These are phyloP conservation scores for Penicillium simplicissimum DNA, from an alignment of 495 filamentous ascomycete genomes.

Conservation along the genomic window DNA sequence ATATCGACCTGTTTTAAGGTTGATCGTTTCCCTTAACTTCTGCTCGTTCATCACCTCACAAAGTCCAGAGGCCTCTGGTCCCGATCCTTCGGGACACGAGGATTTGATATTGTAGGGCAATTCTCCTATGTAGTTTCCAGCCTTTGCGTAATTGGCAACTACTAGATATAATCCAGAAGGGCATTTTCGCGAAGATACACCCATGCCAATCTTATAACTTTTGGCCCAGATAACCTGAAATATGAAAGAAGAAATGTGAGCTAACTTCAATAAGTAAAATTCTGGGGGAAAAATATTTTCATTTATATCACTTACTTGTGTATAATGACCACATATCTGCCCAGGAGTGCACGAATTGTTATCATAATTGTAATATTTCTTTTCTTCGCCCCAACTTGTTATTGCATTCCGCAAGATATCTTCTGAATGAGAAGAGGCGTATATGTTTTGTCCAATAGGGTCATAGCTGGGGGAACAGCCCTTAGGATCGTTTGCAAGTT, in stretches of 20 bases:
- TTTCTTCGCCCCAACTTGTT: neutral
- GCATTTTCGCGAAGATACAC: neutral
- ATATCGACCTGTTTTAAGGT: too few species aligned
- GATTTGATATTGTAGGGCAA: neutral
- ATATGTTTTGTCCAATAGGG: neutral
- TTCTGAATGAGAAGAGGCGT: neutral
- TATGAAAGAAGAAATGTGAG: neutral
- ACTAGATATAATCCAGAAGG: neutral
- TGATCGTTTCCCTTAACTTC: neutral
- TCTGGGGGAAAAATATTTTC: neutral
- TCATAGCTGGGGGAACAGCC: neutral
- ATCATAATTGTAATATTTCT: too few species aligned
- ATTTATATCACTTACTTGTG: neutral
- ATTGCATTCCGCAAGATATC: neutral
- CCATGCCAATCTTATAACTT: constrained; percentile 2
- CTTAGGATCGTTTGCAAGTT: neutral
- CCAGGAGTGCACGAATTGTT: neutral
- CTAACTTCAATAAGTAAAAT: neutral
- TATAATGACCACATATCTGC: neutral
- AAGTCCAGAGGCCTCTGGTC: neutral
- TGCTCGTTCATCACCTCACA: neutral
- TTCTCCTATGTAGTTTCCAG: neutral
- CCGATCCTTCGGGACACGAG: neutral
- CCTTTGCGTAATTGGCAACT: neutral
- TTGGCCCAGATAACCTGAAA: neutral